These are phyloP conservation scores for Chaetoceros muelleri DNA, from an alignment of 108 stramenopile species.

Conservation along the genomic window DNA sequence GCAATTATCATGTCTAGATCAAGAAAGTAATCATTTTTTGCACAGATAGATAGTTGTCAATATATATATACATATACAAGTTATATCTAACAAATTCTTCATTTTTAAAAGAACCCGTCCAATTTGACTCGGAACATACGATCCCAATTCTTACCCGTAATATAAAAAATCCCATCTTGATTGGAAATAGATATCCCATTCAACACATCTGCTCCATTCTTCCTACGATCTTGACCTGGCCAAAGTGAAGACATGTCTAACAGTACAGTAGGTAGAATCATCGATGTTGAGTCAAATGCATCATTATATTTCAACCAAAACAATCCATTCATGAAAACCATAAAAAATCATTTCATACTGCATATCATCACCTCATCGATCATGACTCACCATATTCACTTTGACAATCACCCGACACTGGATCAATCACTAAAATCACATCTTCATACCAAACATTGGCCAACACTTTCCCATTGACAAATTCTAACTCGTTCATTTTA, in stretches of 20 bases:
- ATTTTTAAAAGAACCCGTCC: not conserved
- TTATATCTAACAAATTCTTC: too few species aligned
- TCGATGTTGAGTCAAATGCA: not conserved
- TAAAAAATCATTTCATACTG: not conserved
- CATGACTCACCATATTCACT: slow-evolving; percentile 70
- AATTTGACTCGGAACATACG: slow-evolving; percentile 49
- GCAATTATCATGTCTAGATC: too few species aligned
- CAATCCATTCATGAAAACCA: not conserved
- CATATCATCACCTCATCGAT: too few species aligned
- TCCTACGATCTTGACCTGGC: slow-evolving; percentile 29
- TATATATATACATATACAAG: too few species aligned
- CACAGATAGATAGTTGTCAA: too few species aligned
- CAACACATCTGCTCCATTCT: slow-evolving; percentile 48
- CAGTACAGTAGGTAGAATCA: not conserved
- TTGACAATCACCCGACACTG: slow-evolving; percentile 52
- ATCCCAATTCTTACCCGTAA: slow-evolving; percentile 72
- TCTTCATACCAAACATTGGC: slow-evolving; percentile 81
- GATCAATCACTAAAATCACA: slow-evolving; percentile 68
- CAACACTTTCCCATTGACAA: slow-evolving; percentile 60
- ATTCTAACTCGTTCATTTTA: slow-evolving; percentile 75
- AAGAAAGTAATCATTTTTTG: too few species aligned
- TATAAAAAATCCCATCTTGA: slow-evolving; percentile 50
- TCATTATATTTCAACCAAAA: not conserved
- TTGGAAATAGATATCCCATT: slow-evolving; percentile 77
- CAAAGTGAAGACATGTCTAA: slow-evolving; percentile 57